Conservation (phyloP, 176 grass and related monocot genomes). For the Paspalum vaginatum region DNA sequence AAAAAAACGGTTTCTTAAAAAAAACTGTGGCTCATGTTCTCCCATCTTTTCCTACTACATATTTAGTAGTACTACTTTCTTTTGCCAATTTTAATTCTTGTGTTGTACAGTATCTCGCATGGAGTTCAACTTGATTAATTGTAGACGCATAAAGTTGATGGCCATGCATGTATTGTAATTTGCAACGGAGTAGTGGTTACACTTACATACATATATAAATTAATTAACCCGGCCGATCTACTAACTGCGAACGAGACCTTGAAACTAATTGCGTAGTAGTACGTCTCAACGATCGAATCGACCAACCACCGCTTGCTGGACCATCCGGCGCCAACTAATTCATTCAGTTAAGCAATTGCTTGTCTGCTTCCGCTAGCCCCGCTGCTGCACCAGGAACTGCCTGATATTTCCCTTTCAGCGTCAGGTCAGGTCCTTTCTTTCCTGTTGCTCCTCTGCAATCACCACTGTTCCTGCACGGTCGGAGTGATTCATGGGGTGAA, state of each 20-base stretch:
- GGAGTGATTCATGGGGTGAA: background rate
- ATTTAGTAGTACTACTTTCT: background rate
- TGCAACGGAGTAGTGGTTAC: background rate
- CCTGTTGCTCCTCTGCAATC: slow-evolving; percentile 3
- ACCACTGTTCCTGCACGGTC: background rate
- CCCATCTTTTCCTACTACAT: background rate
- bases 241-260: background rate
- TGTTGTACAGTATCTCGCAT: background rate
- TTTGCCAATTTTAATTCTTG: background rate
- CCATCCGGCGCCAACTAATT: slow-evolving; percentile 34
- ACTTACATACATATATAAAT: background rate
- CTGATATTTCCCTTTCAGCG: background rate
- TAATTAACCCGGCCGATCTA: background rate
- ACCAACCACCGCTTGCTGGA: slow-evolving; percentile 33
- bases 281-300: background rate
- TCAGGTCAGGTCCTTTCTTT: slow-evolving; percentile 13
- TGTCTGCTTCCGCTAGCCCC: background rate
- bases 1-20: background rate
- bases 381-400: background rate
- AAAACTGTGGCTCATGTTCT: background rate
- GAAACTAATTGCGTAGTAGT: background rate
- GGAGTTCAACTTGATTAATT: background rate
- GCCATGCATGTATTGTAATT: background rate
- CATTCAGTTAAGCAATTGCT: slow-evolving; percentile 8
- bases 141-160: background rate